phyloP scores from a whole-genome alignment of 225 moss, liverwort and hornwort species.

The Antitrichia curtipendula region DNA sequence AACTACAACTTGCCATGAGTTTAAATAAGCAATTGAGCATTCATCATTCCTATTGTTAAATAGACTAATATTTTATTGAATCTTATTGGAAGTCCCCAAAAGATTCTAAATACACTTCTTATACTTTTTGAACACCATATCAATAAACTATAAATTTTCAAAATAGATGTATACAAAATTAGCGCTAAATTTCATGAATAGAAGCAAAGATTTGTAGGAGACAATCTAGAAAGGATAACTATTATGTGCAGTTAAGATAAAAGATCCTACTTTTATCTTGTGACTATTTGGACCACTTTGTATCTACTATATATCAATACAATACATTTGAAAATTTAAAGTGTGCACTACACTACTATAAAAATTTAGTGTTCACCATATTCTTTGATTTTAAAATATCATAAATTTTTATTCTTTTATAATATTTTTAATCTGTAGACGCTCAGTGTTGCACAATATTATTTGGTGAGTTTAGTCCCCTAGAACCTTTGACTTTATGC shows the following conservation, averaged over 20 bases:
- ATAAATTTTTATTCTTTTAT: neutral
- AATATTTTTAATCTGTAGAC: neutral
- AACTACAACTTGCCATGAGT: neutral
- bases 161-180: neutral
- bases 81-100: neutral
- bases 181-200: neutral
- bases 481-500: fast-evolving
- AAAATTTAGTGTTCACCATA: neutral
- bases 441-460: neutral
- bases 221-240: neutral
- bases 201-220: fast-evolving
- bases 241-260: neutral
- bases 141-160: neutral
- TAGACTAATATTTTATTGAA: neutral
- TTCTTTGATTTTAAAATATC: neutral
- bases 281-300: neutral
- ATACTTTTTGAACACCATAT: neutral
- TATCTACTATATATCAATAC: fast-evolving
- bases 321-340: neutral
- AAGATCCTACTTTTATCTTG: fast-evolving
- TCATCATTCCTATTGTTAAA: neutral
- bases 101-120: neutral
- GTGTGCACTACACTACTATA: neutral
- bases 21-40: neutral
- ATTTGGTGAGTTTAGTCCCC: neutral